Conservation (phyloP, 306 rosid genomes). For the Cicer bijugum region DNA sequence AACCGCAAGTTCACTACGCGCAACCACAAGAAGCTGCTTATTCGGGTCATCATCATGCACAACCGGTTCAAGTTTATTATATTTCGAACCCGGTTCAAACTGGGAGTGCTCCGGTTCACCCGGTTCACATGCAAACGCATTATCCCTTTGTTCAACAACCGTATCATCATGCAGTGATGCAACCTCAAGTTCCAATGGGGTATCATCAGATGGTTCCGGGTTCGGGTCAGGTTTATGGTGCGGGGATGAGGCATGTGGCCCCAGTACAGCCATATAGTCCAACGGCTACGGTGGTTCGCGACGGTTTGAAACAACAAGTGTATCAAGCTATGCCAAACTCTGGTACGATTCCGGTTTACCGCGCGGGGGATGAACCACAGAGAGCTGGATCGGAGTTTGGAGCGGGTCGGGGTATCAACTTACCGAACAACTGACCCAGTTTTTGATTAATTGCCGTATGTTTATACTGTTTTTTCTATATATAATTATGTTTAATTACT, state of each 20-base stretch:
- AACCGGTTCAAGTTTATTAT: constrained; percentile 59
- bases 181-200: constrained; percentile 60
- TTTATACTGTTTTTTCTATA: neutral
- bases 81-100: constrained; percentile 52
- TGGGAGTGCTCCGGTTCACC: constrained; percentile 52
- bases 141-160: constrained; percentile 67
- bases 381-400: constrained; percentile 55
- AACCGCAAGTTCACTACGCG: constrained; percentile 49
- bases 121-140: constrained; percentile 48
- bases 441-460: neutral
- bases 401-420: constrained; percentile 56
- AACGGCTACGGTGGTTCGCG: constrained; percentile 43
- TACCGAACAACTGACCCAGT: constrained; percentile 34
- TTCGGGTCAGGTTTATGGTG: constrained; percentile 59
- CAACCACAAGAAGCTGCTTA: constrained; percentile 43
- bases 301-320: constrained; percentile 58
- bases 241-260: constrained; percentile 53
- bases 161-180: constrained; percentile 46
- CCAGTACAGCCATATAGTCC: constrained; percentile 55
- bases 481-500: neutral
- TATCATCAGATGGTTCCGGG: constrained; percentile 60
- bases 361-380: constrained; percentile 53
- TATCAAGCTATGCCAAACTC: constrained; percentile 61
- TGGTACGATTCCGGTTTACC: constrained; percentile 39
- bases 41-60: constrained; percentile 54